These are phyloP conservation scores for Linum usitatissimum DNA, from an alignment of 345 rosid species.

Conservation along the genomic window DNA sequence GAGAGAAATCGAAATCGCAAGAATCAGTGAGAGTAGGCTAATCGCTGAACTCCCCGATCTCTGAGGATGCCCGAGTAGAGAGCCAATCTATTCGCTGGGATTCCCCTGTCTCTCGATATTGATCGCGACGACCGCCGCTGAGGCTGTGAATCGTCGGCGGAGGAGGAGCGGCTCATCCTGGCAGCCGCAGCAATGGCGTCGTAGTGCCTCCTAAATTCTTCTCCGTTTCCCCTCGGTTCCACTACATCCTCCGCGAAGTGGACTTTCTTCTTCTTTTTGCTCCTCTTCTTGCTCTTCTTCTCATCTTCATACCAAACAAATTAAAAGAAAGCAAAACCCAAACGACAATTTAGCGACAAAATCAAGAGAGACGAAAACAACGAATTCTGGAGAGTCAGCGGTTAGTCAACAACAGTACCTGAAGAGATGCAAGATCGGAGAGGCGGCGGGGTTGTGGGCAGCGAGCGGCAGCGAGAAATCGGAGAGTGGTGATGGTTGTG, in stretches of 20 bases:
- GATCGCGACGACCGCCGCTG: no score
- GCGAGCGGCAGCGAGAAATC: constrained; percentile 15
- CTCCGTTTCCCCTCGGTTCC: constrained; percentile 41
- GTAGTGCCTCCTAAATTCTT: constrained; percentile 33
- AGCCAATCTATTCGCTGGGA: no score
- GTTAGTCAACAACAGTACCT: constrained; percentile 21
- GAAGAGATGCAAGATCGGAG: constrained; percentile 48
- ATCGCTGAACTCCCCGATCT: no score
- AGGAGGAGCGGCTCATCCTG: no score
- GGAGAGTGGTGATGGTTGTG: constrained; percentile 4
- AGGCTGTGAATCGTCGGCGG: no score
- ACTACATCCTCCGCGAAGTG: constrained; percentile 49
- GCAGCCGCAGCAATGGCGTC: constrained; percentile 1
- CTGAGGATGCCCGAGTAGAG: no score
- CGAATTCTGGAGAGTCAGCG: background rate
- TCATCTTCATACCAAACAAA: constrained; percentile 17
- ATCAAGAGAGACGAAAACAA: background rate
- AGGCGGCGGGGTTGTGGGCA: constrained; percentile 10
- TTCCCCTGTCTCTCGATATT: no score
- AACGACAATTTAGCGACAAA: background rate
- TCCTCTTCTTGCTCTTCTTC: constrained; percentile 18
- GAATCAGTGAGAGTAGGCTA: no score
- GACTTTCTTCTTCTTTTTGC: constrained; percentile 37
- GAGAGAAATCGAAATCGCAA: no score
- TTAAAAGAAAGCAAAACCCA: background rate